Evolutionary conservation across 176 grass and related monocot species (phyloP), one percentile per base, ranked within the genome.

Genomic region (Coix lacrymajobi): DNA sequence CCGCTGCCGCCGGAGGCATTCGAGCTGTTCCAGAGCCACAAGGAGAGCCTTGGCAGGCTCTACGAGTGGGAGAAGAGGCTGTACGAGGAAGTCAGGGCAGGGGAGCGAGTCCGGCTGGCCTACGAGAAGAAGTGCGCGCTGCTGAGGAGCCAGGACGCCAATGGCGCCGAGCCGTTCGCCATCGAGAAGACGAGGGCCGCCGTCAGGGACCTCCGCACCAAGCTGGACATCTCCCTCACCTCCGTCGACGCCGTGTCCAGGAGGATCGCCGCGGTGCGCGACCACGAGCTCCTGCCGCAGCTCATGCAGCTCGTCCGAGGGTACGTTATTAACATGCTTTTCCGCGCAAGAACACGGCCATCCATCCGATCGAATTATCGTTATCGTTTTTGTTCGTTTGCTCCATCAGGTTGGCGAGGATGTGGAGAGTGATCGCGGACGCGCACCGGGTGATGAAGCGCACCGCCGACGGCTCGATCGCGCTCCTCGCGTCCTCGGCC

Each of bases 31-130:
- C 82, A 85, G 82, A 95, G 90, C 80, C 95, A 98, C 76, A 91
- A 91, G 77, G 81, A 94, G 76, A 98, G 90, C 76, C 86, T 98
- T 48, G 86, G 93, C 68, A 82, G 92, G 82, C 88, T 98, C 32
- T 91, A 95, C 84, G 82, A 79, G 40, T 98, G 92, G 96, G 96
- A 95, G 76, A 98, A 98, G 88, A 98, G 85, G 72, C 73, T 95
- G 39, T 95, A 95, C 64, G 87, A 98, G 37, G 95, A 98, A 76
- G 95, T 98, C 78, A 93, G 85, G 87, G 80, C 86, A 73, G 96
- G 85, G 86, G 96, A 98, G 78, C 69, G 56, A 63, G 45, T 93
- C 13, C 78, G 90, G 49, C 72, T 86, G 30, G 76, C 90, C 30
- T 98, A 95, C 45, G 96, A 98, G 66, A 98, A 93, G 92, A 98